A percentile compares a stretch with the other conserved stretches of the same genome.
Evolutionary conservation across 2,329 filamentous ascomycete genomes (phyloP).

Genomic region (Purpureocillium takamizusanense): DNA sequence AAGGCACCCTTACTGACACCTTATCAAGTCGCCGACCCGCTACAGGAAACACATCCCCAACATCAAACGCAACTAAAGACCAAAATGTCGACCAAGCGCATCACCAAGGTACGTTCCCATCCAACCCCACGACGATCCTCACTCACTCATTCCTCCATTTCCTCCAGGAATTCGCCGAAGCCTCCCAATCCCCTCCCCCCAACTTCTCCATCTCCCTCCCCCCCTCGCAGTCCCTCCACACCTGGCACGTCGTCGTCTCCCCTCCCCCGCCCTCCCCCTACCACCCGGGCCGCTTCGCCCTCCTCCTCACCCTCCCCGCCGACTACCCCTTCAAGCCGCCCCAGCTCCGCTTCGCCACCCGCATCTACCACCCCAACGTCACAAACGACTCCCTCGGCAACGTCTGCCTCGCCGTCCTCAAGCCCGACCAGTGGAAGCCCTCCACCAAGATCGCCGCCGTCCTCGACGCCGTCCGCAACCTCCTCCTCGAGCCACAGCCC

Average conservation of each 20-base stretch:
- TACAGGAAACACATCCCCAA: too few species aligned
- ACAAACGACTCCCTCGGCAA: slow-evolving; percentile 77
- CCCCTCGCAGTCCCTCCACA: slow-evolving; percentile 38
- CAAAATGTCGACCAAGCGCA: slow-evolving; percentile 34
- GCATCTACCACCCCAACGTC: slow-evolving; percentile 93
- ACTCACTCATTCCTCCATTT: neutral
- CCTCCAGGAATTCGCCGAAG: slow-evolving; percentile 43
- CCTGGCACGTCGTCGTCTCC: slow-evolving; percentile 39
- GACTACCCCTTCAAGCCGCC: slow-evolving; percentile 91
- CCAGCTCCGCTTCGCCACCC: slow-evolving; percentile 69
- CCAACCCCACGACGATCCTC: too few species aligned
- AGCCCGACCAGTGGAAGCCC: slow-evolving; percentile 87
- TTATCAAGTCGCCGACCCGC: too few species aligned
- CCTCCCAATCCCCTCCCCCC: slow-evolving; percentile 34
- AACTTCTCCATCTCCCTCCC: slow-evolving; percentile 39
- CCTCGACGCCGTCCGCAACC: slow-evolving; percentile 63
- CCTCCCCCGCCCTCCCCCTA: slow-evolving; percentile 38
- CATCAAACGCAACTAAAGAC: too few species aligned
- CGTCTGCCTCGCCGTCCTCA: slow-evolving; percentile 80
- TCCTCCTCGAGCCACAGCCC: slow-evolving; percentile 73
- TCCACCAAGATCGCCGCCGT: slow-evolving; percentile 67
- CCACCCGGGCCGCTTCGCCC: slow-evolving; percentile 62
- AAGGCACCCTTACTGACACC: too few species aligned
- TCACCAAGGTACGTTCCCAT: slow-evolving; percentile 27
- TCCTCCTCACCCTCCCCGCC: slow-evolving; percentile 63